Base-by-base conservation (phyloP, 345 rosid species). In the Odontarrhena argentea region DNA sequence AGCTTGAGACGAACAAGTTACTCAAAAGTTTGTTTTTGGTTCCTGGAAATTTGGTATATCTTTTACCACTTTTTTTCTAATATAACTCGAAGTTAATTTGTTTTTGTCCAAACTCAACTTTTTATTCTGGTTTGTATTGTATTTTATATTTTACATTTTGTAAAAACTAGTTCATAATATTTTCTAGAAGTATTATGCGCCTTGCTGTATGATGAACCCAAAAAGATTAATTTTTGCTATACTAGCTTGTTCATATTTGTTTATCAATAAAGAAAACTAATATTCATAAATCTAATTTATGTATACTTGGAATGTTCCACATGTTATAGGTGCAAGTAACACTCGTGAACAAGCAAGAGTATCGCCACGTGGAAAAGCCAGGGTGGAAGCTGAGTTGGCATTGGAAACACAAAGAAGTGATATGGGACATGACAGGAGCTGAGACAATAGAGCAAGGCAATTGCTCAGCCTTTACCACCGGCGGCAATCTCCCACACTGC, bases 401-500 rank as follows among this genome's bases (percentile, higher is more conserved):
- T 7, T 92, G 98, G 97, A 6, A 0, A 8, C 79, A 77, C 8
- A 55, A 80, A 3, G 85, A 87, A 73, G 98, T 81, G 38, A 92
- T 92, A 55, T 87, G 93, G 91, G 65, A 53, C 22, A 81, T 89
- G 83, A 55, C 18, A 58, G 98, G 97, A 56, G 98, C 96, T 0
- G 91, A 89, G 74, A 86, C 98, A 0, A 87, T 90, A 0, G 85
- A 85, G 64, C 98, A 89, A 83, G 96, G 98, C 5, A 83, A 92
- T 69, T 92, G 97, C 82, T 74, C 84, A 1, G 64, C 63, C 35
- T 85, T 83, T 76, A 78, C 51, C 35, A 76, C 76, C 2, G n/a
- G 40, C 2, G 55, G 32, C 7, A 44, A 56, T 1, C 84, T 75
- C 38, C 98, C 97, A 9, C 93, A 92, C 42, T 85, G 88, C 4